Evolutionary conservation across 2,329 filamentous ascomycete species (phyloP).

Genomic region (Truncatella angustata): DNA sequence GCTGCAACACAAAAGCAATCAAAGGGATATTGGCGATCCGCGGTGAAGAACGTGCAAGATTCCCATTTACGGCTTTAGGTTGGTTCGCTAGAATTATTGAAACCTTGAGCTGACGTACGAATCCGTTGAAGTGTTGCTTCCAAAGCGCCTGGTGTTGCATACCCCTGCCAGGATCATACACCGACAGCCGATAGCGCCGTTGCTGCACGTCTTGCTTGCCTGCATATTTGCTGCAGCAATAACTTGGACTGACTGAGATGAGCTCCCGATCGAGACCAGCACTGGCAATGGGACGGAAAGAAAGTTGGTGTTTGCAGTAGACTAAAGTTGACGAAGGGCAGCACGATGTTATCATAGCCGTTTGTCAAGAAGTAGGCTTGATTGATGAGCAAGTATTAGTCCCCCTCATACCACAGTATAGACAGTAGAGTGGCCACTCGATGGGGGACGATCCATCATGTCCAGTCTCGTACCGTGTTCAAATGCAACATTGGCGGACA

Average conservation of each 20-base stretch:
- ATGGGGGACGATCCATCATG: no score
- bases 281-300: no score
- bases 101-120: conserved; percentile 3
- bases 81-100: conserved; percentile 2
- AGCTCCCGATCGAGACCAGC: not conserved
- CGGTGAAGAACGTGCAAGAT: conserved; percentile 3
- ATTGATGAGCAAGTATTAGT: no score
- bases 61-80: conserved; percentile 2
- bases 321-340: no score
- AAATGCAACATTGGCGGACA: no score
- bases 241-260: not conserved
- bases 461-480: no score
- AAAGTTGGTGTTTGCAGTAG: no score
- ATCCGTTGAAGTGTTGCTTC: not conserved
- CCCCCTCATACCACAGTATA: no score
- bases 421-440: no score
- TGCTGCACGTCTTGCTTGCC: not conserved
- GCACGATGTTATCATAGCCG: no score
- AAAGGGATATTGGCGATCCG: conserved; percentile 7
- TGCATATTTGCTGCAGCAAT: not conserved
- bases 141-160: not conserved
- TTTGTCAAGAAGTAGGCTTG: no score
- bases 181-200: conserved; percentile 5
- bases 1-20: conserved; percentile 5
- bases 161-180: not conserved